Evolutionary conservation across 1,284 basidiomycete genomes (phyloP), one percentile per base, ranked within the genome.

Genomic region (Gastroboletus turbinatus): DNA sequence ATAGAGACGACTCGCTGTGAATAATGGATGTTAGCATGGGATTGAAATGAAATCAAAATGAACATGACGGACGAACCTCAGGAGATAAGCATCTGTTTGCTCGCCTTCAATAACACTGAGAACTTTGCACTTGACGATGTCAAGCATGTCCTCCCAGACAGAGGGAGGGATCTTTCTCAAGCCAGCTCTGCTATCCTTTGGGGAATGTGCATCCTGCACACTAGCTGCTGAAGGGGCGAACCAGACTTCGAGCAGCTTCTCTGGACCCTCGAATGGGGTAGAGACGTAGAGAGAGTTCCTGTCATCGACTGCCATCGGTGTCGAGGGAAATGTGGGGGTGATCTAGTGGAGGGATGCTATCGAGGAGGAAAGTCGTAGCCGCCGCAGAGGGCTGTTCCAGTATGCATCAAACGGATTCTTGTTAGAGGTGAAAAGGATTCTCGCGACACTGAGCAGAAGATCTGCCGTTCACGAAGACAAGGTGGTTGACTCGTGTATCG

Each of bases 161-260:
- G 79, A 74, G 56, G 87, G 81, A 61, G 85, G 81, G 44, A 99
- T 88, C 65, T 81, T 84, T 56, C 95, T 80, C 50, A 98, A 80
- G 21, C 96, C 96, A 36, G 75, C 74, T 66, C 75, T 82, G 61
- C 76, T 78, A 62, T 73, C 70, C 36, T 72, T 60, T 42, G 63
- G 61, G 44, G 72, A 65, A 21, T 69, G 63, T 14, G 77, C 71
- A 63, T 78, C 78, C 40, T 82, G 83, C 9, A 92, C 77, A 45
- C 80, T 73, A 11, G 81, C 80, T 13, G 85, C 76, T 7, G 87
- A 88, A 19, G 92, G 90, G 5, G 92, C 88, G 73, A 99, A 99
- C 97, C 97, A 99, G 55, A 99, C 87, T 77, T 99, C 97, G 53
- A 99, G 84, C 42, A 98, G 85, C 76, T 99, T 99, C 78, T 99